Evolutionary conservation across 1,284 basidiomycete genomes (phyloP).

Genomic region (Mycena citricolor): DNA sequence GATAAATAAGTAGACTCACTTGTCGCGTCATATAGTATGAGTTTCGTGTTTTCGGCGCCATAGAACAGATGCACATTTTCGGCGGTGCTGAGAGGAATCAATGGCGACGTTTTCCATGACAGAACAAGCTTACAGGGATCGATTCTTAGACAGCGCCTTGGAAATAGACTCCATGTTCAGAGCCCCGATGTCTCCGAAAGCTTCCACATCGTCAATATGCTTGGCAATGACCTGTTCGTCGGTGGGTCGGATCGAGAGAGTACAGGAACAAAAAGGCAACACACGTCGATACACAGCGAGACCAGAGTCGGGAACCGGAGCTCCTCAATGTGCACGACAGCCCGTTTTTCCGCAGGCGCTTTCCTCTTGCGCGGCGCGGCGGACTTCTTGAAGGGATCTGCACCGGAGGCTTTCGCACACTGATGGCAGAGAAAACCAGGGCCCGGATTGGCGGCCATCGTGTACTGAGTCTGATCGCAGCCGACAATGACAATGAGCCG

Average conservation of each 20-base stretch:
- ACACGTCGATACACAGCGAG: constrained; percentile 77
- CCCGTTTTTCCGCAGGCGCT: constrained; percentile 57
- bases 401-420: constrained; percentile 74
- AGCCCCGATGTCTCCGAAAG: constrained; percentile 82
- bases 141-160: constrained; percentile 83
- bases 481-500: constrained; percentile 4
- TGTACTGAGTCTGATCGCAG: constrained; percentile 75
- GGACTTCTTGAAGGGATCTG: constrained; percentile 83
- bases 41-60: constrained; percentile 61
- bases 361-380: constrained; percentile 62
- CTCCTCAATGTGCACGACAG: constrained; percentile 70
- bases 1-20: constrained; percentile 50
- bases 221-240: constrained; percentile 70
- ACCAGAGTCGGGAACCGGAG: constrained; percentile 69
- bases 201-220: constrained; percentile 89
- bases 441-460: constrained; percentile 65
- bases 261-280: constrained; percentile 11
- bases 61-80: constrained; percentile 87
- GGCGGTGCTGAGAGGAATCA: constrained; percentile 48
- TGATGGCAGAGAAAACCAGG: constrained; percentile 79
- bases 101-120: neutral
- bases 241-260: neutral
- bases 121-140: constrained; percentile 67
- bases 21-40: constrained; percentile 90
- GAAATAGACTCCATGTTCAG: constrained; percentile 82